These are phyloP conservation scores for Solanum bulbocastanum DNA, from an alignment of 257 asterid genomes.

Conservation along the genomic window DNA sequence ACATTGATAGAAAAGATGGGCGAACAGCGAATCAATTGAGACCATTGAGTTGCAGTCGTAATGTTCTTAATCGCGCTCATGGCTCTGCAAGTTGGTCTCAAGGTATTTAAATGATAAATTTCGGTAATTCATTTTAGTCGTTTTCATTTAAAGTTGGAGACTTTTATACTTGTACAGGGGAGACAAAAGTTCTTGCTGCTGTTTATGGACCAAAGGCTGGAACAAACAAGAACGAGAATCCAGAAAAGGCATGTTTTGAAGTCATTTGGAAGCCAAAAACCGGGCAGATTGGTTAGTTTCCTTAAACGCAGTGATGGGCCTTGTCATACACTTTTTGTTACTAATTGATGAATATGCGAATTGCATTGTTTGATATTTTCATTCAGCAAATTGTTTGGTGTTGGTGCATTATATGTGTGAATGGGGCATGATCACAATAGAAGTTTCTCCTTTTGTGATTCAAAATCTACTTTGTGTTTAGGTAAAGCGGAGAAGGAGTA, in stretches of 20 bases:
- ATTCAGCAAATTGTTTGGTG: neutral
- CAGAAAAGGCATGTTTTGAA: conserved; percentile 85
- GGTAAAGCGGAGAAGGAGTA: conserved; percentile 80
- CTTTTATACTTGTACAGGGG: conserved; percentile 31
- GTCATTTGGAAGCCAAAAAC: conserved; percentile 89
- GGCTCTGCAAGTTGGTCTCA: conserved; percentile 79
- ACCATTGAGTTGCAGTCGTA: conserved; percentile 60
- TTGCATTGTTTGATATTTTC: neutral
- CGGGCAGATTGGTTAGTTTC: conserved; percentile 62
- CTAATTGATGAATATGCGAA: neutral
- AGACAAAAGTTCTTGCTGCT: conserved; percentile 90
- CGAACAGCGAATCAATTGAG: conserved; percentile 74
- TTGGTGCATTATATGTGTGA: neutral
- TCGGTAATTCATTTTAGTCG: neutral
- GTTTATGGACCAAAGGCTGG: conserved; percentile 96
- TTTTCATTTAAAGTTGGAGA: neutral
- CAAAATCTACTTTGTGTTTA: conserved; percentile 1
- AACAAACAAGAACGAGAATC: conserved; percentile 87
- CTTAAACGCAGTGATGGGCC: neutral
- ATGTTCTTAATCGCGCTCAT: conserved; percentile 79
- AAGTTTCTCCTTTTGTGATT: neutral
- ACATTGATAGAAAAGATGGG: conserved; percentile 62
- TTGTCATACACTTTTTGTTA: neutral
- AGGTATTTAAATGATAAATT: neutral
- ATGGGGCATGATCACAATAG: neutral